Evolutionary conservation across 192 early-diverging fungal genomes (phyloP).

Genomic region (Podochytrium sp.): DNA sequence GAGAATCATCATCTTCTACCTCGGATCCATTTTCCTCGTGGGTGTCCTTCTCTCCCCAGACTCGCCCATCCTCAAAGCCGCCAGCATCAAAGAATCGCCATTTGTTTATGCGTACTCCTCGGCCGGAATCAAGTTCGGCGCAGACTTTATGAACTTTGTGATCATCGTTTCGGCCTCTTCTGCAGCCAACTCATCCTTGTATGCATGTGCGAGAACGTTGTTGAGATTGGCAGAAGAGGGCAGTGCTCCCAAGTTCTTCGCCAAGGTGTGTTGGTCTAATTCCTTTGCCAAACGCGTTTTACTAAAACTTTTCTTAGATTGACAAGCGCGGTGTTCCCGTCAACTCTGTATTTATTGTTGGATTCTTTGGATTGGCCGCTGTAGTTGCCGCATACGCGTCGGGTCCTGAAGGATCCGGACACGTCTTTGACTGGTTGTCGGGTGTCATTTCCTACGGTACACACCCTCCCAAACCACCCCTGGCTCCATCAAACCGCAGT

Average conservation of each 20-base stretch:
- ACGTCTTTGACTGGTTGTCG: conserved; percentile 49
- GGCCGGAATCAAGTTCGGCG: conserved; percentile 56
- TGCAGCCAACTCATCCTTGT: conserved; percentile 78
- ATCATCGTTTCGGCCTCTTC: conserved; percentile 73
- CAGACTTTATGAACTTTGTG: conserved; percentile 76
- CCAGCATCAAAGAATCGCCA: conserved; percentile 58
- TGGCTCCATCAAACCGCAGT: no score
- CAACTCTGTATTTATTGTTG: conserved; percentile 47
- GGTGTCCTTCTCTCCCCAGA: conserved; percentile 75
- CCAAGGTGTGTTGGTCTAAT: no score
- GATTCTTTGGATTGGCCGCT: background rate
- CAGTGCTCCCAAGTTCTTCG: conserved; percentile 64
- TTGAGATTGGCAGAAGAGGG: conserved; percentile 65
- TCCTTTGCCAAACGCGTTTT: no score
- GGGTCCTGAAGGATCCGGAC: conserved; percentile 39
- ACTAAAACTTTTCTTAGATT: no score
- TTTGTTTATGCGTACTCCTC: conserved; percentile 71
- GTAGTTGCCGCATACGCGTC: conserved; percentile 1
- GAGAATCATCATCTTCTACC: conserved; percentile 82
- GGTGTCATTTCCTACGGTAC: conserved; percentile 33
- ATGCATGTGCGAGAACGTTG: conserved; percentile 71
- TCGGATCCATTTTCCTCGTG: conserved; percentile 68
- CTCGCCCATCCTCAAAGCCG: conserved; percentile 55
- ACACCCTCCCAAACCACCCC: no score
- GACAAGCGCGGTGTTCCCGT: conserved; percentile 67